Base-by-base conservation (phyloP, 169 alveolate species). In the Eimeria necatrix region DNA sequence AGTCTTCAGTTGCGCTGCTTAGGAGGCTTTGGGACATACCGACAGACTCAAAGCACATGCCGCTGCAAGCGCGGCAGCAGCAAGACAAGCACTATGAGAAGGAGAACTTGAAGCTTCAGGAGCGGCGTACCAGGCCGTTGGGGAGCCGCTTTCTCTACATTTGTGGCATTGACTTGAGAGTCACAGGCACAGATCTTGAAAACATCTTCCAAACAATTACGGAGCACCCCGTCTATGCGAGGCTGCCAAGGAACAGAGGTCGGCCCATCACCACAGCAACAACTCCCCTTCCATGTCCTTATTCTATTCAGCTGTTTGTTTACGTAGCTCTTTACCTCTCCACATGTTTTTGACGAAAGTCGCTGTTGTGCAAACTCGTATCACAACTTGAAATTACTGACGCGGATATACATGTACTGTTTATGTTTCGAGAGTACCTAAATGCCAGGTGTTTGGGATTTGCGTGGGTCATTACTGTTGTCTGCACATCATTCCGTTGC, bases 141-240 rank as follows among this genome's bases (percentile, higher is more conserved):
- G 95, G 95, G 59, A 81, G 93, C 20, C 53, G 80, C n/a, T 61
- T 59, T 59, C 78, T 92, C 53, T 92, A 81, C 64, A 32, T 92
- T 4, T 74, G 93, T 52, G 93, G 93, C 10, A 87, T 92, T 6
- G 95, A 92, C 26, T 61, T 61, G 59, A 70, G 95, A 51, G 53
- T 81, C 22, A 52, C 87, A 48, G 83, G 68, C 83, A 80, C 95
- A 7, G 95, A 92, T 41, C 87, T 92, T 22, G 95, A 92, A 60
- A 87, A 92, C 52, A 32, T 92, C 26, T 81, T 92, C 71, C 93
- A 92, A 26, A 85, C 92, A 4, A 12, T 85, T 24, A 85, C 92
- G 12, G 80, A 85, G 61, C 60, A 41, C 24, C 92, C 80, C 24
- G 92, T 85, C 41, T 32, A 32, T 60, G 80, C 92, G 48, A 10